These are phyloP conservation scores for Pholiota adiposa DNA, from an alignment of 1,284 basidiomycete species.

Conservation along the genomic window DNA sequence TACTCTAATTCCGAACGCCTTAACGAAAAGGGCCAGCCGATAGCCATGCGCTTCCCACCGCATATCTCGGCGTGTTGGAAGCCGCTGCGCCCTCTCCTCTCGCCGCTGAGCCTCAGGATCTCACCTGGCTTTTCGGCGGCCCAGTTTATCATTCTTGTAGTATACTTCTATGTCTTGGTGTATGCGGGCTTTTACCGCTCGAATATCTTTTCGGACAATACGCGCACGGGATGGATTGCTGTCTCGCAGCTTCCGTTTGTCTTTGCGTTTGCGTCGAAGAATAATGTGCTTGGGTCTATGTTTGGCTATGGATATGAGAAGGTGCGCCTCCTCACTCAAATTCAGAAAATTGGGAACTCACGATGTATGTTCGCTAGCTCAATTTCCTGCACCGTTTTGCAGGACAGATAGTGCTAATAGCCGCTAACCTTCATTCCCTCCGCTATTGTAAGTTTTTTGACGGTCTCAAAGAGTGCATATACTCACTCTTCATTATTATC, in stretches of 20 bases:
- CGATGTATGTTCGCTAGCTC: constrained; percentile 44
- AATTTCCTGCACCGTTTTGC: constrained; percentile 81
- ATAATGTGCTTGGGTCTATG: constrained; percentile 66
- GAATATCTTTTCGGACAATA: constrained; percentile 55
- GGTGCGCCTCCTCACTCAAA: constrained; percentile 36
- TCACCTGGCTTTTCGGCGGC: constrained; percentile 52
- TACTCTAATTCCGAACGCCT: constrained; percentile 24
- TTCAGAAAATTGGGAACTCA: neutral
- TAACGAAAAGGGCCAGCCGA: constrained; percentile 27
- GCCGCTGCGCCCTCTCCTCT: constrained; percentile 44
- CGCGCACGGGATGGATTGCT: constrained; percentile 65
- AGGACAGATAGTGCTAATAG: constrained; percentile 67
- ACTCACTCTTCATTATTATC: constrained; percentile 3
- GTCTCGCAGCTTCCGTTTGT: constrained; percentile 75
- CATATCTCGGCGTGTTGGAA: constrained; percentile 48
- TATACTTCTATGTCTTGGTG: constrained; percentile 53
- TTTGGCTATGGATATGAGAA: constrained; percentile 78
- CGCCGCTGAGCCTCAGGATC: constrained; percentile 42
- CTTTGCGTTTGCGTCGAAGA: constrained; percentile 74
- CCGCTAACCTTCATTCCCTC: constrained; percentile 67
- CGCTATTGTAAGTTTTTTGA: constrained; percentile 53
- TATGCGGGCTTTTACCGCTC: constrained; percentile 56
- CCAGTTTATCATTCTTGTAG: constrained; percentile 50
- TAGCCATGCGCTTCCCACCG: constrained; percentile 41
- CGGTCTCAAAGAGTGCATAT: too few relatives aligned